phyloP scores from a whole-genome alignment of 768 basidiomycete genomes.

The Auricularia cornea region DNA sequence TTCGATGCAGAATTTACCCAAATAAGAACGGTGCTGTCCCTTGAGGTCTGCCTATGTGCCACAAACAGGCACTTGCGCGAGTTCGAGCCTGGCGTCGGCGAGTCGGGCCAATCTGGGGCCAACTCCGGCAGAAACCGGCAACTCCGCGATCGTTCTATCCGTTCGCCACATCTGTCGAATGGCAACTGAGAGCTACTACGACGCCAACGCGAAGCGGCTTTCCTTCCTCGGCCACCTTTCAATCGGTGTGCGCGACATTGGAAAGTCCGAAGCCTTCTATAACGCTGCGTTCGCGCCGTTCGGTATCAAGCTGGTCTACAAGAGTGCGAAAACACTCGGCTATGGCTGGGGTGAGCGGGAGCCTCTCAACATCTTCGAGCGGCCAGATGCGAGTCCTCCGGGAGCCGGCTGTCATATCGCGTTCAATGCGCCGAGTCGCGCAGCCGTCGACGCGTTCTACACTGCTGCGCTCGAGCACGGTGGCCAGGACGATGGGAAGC shows the following conservation, averaged over 20 bases:
- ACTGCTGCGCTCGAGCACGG: neutral
- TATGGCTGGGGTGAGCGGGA: neutral
- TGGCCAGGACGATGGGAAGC: neutral
- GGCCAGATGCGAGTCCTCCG: neutral
- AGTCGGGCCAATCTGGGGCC: too few relatives aligned
- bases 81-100: too few relatives aligned
- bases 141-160: too few relatives aligned
- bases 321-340: neutral
- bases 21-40: too few relatives aligned
- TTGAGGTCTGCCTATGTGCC: too few relatives aligned
- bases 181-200: neutral
- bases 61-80: too few relatives aligned
- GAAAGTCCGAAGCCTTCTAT: neutral
- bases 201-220: neutral
- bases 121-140: too few relatives aligned
- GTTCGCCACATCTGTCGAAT: too few relatives aligned
- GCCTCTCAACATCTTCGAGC: neutral
- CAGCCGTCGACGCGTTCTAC: conserved; percentile 1
- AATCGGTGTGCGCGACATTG: neutral
- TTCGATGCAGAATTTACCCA: too few relatives aligned
- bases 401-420: neutral
- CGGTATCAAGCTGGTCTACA: neutral
- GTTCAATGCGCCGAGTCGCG: neutral
- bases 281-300: neutral
- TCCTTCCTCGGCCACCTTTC: neutral